phyloP scores from a whole-genome alignment of 305 asterid species.

The Fraxinus baroniana region DNA sequence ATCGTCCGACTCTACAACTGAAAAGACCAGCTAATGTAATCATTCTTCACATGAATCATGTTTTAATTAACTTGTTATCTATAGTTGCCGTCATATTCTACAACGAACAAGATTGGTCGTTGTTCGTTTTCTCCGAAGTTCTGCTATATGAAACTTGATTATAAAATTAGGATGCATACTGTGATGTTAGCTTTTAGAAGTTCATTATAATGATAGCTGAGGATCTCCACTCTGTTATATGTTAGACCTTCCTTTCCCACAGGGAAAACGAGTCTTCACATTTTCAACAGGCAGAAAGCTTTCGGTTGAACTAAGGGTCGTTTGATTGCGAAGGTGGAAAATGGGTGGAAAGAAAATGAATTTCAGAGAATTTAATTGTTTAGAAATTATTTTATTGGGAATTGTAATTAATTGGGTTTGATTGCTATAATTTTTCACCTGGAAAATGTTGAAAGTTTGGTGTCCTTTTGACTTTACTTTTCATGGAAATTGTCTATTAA shows the following conservation, averaged over 20 bases:
- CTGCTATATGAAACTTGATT: neutral
- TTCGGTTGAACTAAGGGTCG: neutral
- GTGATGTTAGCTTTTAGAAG: neutral
- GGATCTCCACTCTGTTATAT: neutral
- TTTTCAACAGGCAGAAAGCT: neutral
- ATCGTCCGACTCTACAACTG: neutral
- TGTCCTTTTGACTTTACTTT: no score
- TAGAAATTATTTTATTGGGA: no score
- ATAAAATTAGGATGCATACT: neutral
- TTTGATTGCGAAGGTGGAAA: no score
- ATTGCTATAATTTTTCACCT: no score
- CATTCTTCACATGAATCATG: neutral
- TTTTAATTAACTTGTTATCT: neutral
- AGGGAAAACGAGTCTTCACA: neutral
- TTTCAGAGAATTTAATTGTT: no score
- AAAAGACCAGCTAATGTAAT: neutral
- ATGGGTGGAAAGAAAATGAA: no score
- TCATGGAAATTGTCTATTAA: no score
- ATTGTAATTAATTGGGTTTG: no score
- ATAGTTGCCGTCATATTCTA: neutral
- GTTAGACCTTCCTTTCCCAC: no score
- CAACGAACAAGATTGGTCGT: neutral
- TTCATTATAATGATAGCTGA: neutral
- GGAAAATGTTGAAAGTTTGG: no score
- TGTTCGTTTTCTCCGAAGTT: neutral